Conservation (phyloP, 805 yeast genomes). For the Lipomyces chichibuensis region DNA sequence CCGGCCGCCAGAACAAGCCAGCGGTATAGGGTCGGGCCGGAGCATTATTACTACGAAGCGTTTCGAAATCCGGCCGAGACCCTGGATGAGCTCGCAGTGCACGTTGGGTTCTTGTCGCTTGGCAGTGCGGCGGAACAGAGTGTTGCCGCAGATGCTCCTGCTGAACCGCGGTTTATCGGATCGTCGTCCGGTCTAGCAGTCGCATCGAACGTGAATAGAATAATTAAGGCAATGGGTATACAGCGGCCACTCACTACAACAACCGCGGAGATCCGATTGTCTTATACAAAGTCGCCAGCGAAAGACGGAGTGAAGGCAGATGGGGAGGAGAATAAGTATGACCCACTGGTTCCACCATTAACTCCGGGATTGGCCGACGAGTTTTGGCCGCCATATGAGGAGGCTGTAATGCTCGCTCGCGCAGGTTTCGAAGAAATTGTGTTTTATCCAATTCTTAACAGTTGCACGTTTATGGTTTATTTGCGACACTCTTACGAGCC, state of each 20-base stretch:
- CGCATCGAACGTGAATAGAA: constrained; percentile 20
- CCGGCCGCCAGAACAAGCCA: neutral
- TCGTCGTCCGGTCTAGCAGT: constrained; percentile 28
- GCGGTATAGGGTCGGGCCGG: constrained; percentile 29
- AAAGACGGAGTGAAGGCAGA: constrained; percentile 3
- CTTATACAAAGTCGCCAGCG: constrained; percentile 8
- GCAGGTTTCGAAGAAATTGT: constrained; percentile 25
- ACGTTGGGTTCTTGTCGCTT: constrained; percentile 30
- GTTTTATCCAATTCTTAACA: constrained; percentile 23
- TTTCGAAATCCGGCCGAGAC: constrained; percentile 30
- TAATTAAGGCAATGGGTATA: constrained; percentile 17
- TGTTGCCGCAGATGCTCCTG: constrained; percentile 24
- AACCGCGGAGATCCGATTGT: constrained; percentile 16
- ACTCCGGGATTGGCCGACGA: neutral
- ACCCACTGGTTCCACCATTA: constrained; percentile 9
- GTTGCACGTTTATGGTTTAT: constrained; percentile 22
- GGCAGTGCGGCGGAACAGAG: constrained; percentile 32
- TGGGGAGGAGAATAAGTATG: neutral
- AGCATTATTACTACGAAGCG: constrained; percentile 32
- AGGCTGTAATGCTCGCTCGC: constrained; percentile 9
- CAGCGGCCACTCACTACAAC: constrained; percentile 10
- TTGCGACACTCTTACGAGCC: constrained; percentile 25
- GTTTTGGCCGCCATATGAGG: constrained; percentile 27
- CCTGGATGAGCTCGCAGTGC: constrained; percentile 28
- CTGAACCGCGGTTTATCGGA: constrained; percentile 33